Percentiles rank a stretch among this genome's conserved stretches.
Evolutionary conservation across 1,139 yeast species (phyloP).

Genomic region (Lodderomyces pseudojiufengensis): DNA sequence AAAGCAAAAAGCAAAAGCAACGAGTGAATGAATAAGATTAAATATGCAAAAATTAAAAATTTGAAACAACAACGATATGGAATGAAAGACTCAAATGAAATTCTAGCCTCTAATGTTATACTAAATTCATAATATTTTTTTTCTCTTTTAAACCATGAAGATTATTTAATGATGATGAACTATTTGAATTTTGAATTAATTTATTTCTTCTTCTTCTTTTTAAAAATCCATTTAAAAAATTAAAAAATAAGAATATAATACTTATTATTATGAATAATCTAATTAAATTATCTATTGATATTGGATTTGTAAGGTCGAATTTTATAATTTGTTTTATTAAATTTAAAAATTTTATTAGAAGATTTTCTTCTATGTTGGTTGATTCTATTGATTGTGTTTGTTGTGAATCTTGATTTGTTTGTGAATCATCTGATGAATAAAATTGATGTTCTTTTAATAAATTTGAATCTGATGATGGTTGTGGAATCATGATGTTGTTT

Average conservation of each 20-base stretch:
- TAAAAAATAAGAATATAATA: not conserved
- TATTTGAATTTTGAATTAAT: not conserved
- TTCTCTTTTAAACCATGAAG: conserved; percentile 1
- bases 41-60: not conserved
- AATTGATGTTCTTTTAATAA: conserved; percentile 30
- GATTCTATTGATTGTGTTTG: not conserved
- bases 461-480: conserved; percentile 20
- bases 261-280: conserved; percentile 1
- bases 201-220: conserved; percentile 1
- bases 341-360: not conserved
- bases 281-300: conserved; percentile 2
- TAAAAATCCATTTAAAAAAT: no score
- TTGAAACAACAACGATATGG: not conserved
- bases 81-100: no score
- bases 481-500: conserved; percentile 14
- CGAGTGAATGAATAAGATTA: not conserved
- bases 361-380: not conserved
- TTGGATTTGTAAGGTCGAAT: not conserved
- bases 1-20: no score
- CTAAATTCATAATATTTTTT: conserved; percentile 1
- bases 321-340: not conserved
- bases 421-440: conserved; percentile 12
- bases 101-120: conserved; percentile 1
- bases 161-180: no score
- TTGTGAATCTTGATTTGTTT: not conserved